Conservation (phyloP, 1,284 basidiomycete species). For the Trichosporon sp. region DNA sequence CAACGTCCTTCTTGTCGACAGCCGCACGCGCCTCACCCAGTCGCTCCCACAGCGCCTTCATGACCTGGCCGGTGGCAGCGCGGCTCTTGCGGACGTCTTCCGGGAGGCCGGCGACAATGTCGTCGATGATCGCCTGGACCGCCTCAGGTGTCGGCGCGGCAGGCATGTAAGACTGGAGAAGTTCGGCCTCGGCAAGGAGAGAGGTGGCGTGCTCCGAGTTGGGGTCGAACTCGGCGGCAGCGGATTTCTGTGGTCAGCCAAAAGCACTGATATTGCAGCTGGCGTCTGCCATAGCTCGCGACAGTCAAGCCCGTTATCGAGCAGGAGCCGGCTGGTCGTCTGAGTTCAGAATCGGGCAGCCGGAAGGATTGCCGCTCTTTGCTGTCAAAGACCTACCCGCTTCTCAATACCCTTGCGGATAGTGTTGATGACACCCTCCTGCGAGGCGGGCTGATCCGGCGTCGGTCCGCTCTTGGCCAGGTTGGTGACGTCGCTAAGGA, state of each 20-base stretch:
- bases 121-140: conserved; percentile 26
- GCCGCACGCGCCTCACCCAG: conserved; percentile 34
- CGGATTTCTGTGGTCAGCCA: neutral
- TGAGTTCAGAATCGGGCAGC: too few relatives aligned
- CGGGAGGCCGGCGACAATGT: conserved; percentile 27
- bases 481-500: conserved; percentile 42
- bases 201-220: neutral
- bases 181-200: conserved; percentile 25
- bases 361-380: too few relatives aligned
- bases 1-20: conserved; percentile 44
- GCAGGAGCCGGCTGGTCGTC: too few relatives aligned
- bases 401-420: conserved; percentile 39
- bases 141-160: conserved; percentile 30
- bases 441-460: conserved; percentile 32
- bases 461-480: conserved; percentile 32
- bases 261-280: too few relatives aligned
- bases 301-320: too few relatives aligned
- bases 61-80: conserved; percentile 32
- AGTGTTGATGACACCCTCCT: conserved; percentile 33
- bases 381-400: conserved; percentile 24
- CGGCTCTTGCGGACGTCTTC: conserved; percentile 26
- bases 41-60: conserved; percentile 41
- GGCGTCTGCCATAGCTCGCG: too few relatives aligned
- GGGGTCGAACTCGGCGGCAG: neutral
- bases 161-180: conserved; percentile 37